Evolutionary conservation across 106 monocot species (phyloP), one percentile per base, ranked within the genome.

Genomic region (Narthecium ossifragum): DNA sequence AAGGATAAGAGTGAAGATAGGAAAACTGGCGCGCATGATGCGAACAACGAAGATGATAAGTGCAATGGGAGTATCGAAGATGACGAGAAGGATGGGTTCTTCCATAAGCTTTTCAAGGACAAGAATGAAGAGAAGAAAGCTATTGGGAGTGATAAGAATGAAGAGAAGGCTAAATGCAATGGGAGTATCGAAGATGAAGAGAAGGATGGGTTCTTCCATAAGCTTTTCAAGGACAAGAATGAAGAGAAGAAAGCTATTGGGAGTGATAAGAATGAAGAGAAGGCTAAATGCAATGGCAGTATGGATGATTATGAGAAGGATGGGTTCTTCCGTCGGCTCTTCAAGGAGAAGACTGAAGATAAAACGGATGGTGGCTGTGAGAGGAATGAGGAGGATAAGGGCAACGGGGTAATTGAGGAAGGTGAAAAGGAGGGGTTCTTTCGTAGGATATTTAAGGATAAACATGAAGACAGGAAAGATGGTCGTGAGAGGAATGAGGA

Each of bases 371-470:
- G 43, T 43, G 11, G 14, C 12, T 18, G 18, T 43, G 43, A 43
- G 14, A 43, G 43, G 18, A 43, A 11, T 13, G 43, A 43, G 55
- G 55, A 53, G 8, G 60, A 61, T 28, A 77, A 62, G 59, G 54
- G 47, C 21, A 75, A 71, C 56, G 65, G 70, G 8, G 58, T 17
- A 37, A 59, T 46, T 34, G 86, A 86, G 25, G 81, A 71, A 46
- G 65, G 41, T 30, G 86, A 78, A 11, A 86, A 78, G 68, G 86
- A 86, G 31, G 78, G 78, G 20, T 92, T 92, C 59, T 92, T 92
- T 52, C 78, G 69, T 27, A 79, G 84, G 49, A 33, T 96, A 37
- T 96, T 96, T 57, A 96, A 83, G 63, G 96, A 96, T 51, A 96
- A 81, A 66, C 61, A 75, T 66, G 96, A 90, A 23, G 93, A 85